These are phyloP conservation scores for Hansfordia pulvinata DNA, from an alignment of 2,329 filamentous ascomycete species.

Conservation along the genomic window DNA sequence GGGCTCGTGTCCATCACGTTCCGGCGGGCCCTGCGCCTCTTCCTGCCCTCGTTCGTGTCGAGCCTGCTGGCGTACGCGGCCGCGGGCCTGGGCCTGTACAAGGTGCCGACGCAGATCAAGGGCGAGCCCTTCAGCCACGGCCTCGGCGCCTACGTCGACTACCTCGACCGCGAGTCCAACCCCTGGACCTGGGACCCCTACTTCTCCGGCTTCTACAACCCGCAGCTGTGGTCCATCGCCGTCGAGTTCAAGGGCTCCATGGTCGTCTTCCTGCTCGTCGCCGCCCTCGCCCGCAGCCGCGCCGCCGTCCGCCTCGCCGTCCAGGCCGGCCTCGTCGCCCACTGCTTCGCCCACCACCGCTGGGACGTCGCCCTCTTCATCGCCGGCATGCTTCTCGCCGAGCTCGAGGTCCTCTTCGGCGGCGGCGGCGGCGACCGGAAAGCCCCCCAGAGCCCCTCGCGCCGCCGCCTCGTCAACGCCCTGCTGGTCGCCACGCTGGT, in stretches of 20 bases:
- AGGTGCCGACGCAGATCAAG: conserved; percentile 11
- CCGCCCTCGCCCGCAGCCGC: conserved; percentile 14
- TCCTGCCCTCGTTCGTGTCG: conserved; percentile 23
- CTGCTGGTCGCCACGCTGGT: conserved; percentile 9
- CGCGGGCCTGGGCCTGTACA: conserved; percentile 12
- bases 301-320: conserved; percentile 12
- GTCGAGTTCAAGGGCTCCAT: conserved; percentile 20
- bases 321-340: conserved; percentile 9
- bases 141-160: conserved; percentile 12
- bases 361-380: conserved; percentile 17
- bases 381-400: conserved; percentile 14
- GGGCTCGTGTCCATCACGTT: conserved; percentile 25
- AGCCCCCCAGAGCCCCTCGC: conserved; percentile 8
- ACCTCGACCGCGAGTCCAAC: conserved; percentile 15
- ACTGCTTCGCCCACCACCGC: conserved; percentile 13
- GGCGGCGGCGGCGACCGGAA: too few species aligned
- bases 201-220: conserved; percentile 17
- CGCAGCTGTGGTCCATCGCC: conserved; percentile 19
- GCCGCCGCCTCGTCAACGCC: conserved; percentile 8
- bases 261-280: conserved; percentile 16
- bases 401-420: conserved; percentile 12
- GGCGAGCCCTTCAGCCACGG: conserved; percentile 12
- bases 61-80: conserved; percentile 19
- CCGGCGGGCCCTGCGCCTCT: conserved; percentile 24
- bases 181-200: conserved; percentile 14